phyloP scores from a whole-genome alignment of 306 rosid genomes.

The Sophora flavescens region DNA sequence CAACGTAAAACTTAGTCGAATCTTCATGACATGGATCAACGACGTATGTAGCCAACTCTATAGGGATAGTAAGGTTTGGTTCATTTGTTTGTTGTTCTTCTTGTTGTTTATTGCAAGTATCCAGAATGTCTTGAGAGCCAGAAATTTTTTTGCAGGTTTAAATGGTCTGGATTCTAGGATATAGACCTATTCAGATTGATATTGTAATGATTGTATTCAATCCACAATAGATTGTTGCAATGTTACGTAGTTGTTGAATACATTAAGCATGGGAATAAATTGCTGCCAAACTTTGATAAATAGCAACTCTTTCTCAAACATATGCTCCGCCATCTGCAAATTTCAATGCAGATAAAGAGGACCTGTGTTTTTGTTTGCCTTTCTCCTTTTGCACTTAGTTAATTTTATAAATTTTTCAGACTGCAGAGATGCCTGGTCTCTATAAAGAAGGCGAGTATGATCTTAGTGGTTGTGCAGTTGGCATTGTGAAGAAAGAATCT shows the following conservation, averaged over 20 bases:
- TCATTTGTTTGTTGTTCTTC: neutral
- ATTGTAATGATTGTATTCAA: constrained; percentile 12
- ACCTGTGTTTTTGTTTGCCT: neutral
- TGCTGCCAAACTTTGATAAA: constrained; percentile 1
- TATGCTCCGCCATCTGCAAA: neutral
- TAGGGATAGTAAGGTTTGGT: neutral
- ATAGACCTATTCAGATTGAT: neutral
- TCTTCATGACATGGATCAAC: too few species aligned
- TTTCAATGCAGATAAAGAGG: neutral
- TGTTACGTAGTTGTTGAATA: constrained; percentile 19
- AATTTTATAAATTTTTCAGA: constrained; percentile 58
- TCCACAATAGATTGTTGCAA: constrained; percentile 3
- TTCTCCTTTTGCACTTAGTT: constrained; percentile 23
- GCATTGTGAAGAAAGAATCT: constrained; percentile 75
- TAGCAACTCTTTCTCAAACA: neutral
- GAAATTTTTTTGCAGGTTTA: neutral
- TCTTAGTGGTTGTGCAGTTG: constrained; percentile 96
- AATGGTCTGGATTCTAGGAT: neutral
- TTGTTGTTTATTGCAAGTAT: constrained; percentile 8
- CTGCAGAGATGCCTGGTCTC: constrained; percentile 98
- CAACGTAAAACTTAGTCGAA: too few species aligned
- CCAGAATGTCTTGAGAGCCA: neutral
- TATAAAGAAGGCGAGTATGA: constrained; percentile 91
- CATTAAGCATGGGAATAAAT: constrained; percentile 9
- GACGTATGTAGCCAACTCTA: too few species aligned